phyloP scores from a whole-genome alignment of 192 early-diverging fungal genomes.

The Coemansia asiatica region DNA sequence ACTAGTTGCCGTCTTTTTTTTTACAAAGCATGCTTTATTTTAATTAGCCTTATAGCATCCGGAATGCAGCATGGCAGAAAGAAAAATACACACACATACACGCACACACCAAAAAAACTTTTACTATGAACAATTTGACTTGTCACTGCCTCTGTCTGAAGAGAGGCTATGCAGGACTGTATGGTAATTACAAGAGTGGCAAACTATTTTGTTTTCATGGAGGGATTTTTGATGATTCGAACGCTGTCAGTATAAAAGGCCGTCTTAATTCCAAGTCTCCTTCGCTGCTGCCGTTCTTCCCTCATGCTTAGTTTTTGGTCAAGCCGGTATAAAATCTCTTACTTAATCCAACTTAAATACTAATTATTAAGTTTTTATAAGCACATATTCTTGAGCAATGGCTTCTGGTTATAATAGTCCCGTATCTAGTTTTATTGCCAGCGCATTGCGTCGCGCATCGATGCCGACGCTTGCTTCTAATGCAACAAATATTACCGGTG shows the following conservation, averaged over 20 bases:
- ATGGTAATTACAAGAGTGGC: background rate
- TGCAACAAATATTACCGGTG: background rate
- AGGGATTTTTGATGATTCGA: too few relatives aligned
- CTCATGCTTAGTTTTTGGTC: too few relatives aligned
- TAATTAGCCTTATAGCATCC: background rate
- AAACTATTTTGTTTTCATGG: background rate
- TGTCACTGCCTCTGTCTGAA: background rate
- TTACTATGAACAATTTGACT: background rate
- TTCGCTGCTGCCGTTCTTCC: too few relatives aligned
- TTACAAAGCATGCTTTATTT: conserved; percentile 2
- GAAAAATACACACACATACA: background rate
- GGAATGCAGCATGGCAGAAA: background rate
- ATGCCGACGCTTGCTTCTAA: background rate
- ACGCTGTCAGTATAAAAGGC: too few relatives aligned
- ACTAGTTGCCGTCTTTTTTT: background rate
- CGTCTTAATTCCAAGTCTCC: too few relatives aligned
- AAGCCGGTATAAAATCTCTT: too few relatives aligned
- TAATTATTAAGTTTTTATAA: too few relatives aligned
- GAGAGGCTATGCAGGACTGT: background rate
- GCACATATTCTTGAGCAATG: too few relatives aligned
- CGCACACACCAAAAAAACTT: background rate
- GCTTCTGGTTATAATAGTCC: too few relatives aligned
- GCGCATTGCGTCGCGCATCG: background rate
- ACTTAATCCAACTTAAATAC: too few relatives aligned
- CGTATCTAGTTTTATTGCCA: background rate